Evolutionary conservation across 257 asterid genomes (phyloP), one percentile per base, ranked within the genome.

Genomic region (Agastache rugosa): DNA sequence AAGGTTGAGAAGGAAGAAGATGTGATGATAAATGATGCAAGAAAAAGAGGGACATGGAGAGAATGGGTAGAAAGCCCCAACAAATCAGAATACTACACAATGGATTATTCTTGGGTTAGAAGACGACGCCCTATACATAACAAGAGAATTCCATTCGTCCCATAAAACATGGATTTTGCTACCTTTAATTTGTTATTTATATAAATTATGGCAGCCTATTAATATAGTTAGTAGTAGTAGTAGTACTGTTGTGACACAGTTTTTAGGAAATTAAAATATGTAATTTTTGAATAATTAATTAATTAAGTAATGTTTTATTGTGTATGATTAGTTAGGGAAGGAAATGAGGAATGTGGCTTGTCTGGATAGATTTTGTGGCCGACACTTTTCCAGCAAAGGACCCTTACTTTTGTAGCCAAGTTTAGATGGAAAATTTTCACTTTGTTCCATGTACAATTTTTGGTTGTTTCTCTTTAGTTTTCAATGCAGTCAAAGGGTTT

Each of bases 101-200:
- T 92, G 97, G 98, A 92, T 80, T 92, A 92, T 81, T 8, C 20
- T 29, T 75, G 81, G 77, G 89, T 88, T 51, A 90, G 85, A 85
- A 81, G 82, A 67, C 83, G 98, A 60, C 85, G 86, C 25, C 98
- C 97, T 1, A 84, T 90, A 75, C 97, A 92, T 65, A 92, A 92
- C 94, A 86, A 82, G 79, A 83, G 76, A 35, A 31, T 71, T 42
- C 91, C 91, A 6, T 67, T 78, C 45, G 59, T 75, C 63, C 97
- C 96, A 29, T 90, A 69, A 86, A 83, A 80, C 68, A 61, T 69
- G 80, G 78, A 39, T 29, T 39, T 19, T 78, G 31, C 35, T 34
- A 7, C 66, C 61, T 59, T 11, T n/a, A n/a, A n/a, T n/a, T n/a
- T 31, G 0, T 31, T 63, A n/a, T 20, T 20, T 11, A 64, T 41